phyloP scores from a whole-genome alignment of 192 early-diverging fungal species.

The Rhizoclosmatium sp. region DNA sequence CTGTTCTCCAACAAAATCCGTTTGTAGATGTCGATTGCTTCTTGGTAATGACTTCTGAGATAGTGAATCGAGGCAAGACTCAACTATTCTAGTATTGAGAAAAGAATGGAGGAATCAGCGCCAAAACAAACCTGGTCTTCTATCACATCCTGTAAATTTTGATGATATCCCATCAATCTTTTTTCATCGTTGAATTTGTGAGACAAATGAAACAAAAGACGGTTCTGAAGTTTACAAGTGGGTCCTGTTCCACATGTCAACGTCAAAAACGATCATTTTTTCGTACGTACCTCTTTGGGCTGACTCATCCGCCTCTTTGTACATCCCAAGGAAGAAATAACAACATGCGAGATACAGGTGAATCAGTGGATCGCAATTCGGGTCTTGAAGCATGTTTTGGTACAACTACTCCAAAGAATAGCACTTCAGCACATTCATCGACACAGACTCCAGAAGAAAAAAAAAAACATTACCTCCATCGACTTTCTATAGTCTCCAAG shows the following conservation, averaged over 20 bases:
- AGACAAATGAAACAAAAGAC: conserved; percentile 65
- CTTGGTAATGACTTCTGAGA: conserved; percentile 69
- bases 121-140: conserved; percentile 59
- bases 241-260: conserved; percentile 45
- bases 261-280: not conserved
- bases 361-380: conserved; percentile 56
- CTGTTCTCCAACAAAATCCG: conserved; percentile 65
- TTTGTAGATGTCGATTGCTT: conserved; percentile 73
- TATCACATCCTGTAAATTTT: conserved; percentile 67
- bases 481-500: conserved; percentile 62
- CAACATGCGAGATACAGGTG: conserved; percentile 65
- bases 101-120: not conserved
- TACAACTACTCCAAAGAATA: conserved; percentile 46
- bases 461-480: conserved; percentile 55
- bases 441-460: not conserved
- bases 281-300: conserved; percentile 56
- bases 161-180: conserved; percentile 68
- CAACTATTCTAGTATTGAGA: conserved; percentile 33
- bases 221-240: conserved; percentile 70
- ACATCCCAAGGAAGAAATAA: conserved; percentile 69
- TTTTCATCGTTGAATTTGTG: conserved; percentile 76
- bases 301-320: conserved; percentile 66
- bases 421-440: no score
- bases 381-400: conserved; percentile 47
- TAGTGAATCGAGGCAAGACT: conserved; percentile 69